A percentile compares a stretch with the other conserved stretches of the same genome.
These are phyloP conservation scores for Microcyclospora tardicrescens DNA, from an alignment of 2,329 filamentous ascomycete species.

Conservation along the genomic window DNA sequence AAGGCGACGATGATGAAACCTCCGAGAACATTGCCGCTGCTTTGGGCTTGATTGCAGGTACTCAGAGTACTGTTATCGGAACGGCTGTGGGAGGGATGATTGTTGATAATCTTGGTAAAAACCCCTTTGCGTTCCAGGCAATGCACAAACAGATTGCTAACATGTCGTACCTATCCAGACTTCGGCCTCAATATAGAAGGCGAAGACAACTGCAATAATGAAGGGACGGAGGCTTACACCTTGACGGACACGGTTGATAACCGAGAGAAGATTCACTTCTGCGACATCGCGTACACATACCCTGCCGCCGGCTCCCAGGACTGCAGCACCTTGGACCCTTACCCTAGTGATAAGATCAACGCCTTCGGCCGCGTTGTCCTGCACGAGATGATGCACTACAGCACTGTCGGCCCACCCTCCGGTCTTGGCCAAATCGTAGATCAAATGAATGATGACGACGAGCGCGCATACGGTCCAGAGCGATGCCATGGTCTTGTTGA, in stretches of 20 bases:
- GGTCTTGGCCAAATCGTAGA: constrained; percentile 2
- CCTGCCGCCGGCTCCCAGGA: constrained; percentile 2
- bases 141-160: too few relatives aligned
- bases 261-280: constrained; percentile 11
- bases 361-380: constrained; percentile 8
- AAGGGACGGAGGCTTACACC: constrained; percentile 9
- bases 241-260: constrained; percentile 6
- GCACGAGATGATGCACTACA: constrained; percentile 11
- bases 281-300: constrained; percentile 3
- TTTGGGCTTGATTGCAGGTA: background rate
- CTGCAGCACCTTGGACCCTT: constrained; percentile 6
- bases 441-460: constrained; percentile 3
- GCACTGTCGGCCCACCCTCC: constrained; percentile 6
- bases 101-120: constrained; percentile 8
- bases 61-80: constrained; percentile 1
- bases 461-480: constrained; percentile 5
- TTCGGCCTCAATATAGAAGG: constrained; percentile 1
- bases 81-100: constrained; percentile 7
- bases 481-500: constrained; percentile 8
- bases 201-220: background rate
- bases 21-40: constrained; percentile 2
- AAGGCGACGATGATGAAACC: constrained; percentile 4
- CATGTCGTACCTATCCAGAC: too few relatives aligned
- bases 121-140: background rate
- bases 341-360: constrained; percentile 9